phyloP scores from a whole-genome alignment of 345 rosid species.

The Boechera divaricarpa region DNA sequence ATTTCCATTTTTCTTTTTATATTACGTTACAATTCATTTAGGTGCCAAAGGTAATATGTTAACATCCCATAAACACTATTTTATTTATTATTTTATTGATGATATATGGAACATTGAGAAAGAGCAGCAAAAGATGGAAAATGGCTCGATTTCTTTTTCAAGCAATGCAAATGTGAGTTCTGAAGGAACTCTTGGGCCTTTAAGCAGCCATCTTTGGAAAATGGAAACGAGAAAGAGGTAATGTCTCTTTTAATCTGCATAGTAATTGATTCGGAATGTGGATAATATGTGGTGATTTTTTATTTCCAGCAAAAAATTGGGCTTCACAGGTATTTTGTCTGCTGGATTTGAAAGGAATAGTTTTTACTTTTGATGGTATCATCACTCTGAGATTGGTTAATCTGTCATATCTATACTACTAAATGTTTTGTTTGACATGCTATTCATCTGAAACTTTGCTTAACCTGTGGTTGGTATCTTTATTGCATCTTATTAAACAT shows the following conservation, averaged over 20 bases:
- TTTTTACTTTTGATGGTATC: slow-evolving; percentile 24
- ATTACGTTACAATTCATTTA: slow-evolving; percentile 16
- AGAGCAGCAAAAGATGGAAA: slow-evolving; percentile 36
- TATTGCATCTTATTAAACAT: neutral
- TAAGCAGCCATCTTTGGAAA: slow-evolving; percentile 53
- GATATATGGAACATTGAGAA: slow-evolving; percentile 30
- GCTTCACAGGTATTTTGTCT: slow-evolving; percentile 8
- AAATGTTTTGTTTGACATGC: slow-evolving; percentile 7
- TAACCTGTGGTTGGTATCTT: neutral
- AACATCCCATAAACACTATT: slow-evolving; percentile 25
- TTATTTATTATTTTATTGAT: neutral
- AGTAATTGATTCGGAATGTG: neutral
- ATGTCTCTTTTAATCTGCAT: slow-evolving; percentile 23
- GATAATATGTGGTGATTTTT: neutral
- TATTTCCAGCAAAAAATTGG: slow-evolving; percentile 38
- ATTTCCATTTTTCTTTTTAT: neutral
- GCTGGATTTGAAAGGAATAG: slow-evolving; percentile 29
- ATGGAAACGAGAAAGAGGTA: slow-evolving; percentile 51
- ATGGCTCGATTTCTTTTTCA: slow-evolving; percentile 33
- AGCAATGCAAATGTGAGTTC: slow-evolving; percentile 12
- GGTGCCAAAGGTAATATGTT: slow-evolving; percentile 29
- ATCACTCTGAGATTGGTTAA: slow-evolving; percentile 10
- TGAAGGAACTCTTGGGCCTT: slow-evolving; percentile 58
- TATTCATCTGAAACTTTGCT: slow-evolving; percentile 18
- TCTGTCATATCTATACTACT: neutral